These are phyloP conservation scores for Filobasidium floriforme DNA, from an alignment of 768 basidiomycete species.

Conservation along the genomic window DNA sequence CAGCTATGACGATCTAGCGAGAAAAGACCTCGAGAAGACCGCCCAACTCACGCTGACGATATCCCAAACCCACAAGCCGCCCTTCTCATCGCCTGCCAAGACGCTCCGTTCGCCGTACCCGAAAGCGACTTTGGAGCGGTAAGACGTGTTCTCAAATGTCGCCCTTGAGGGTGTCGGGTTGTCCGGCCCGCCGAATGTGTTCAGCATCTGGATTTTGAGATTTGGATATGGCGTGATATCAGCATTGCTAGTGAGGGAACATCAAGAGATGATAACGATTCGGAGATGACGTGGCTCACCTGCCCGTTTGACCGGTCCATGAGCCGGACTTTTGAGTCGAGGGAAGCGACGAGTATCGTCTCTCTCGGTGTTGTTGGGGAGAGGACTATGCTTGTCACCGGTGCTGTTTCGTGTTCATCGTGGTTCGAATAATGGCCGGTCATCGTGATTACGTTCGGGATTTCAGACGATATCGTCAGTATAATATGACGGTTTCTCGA, in stretches of 20 bases:
- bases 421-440: not conserved
- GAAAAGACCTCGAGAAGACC: no score
- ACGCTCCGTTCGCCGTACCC: constrained; percentile 74
- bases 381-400: constrained; percentile 73
- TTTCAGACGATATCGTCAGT: no score
- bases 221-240: not conserved
- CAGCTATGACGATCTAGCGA: no score
- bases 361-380: constrained; percentile 56
- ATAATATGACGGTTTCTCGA: not conserved
- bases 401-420: constrained; percentile 63
- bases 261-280: not conserved
- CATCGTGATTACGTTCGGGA: no score
- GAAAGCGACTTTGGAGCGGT: constrained; percentile 73
- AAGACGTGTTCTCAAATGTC: constrained; percentile 40
- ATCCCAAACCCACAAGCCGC: constrained; percentile 86
- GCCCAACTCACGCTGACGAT: constrained; percentile 76
- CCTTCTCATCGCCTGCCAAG: constrained; percentile 82
- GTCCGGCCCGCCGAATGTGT: constrained; percentile 55
- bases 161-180: not conserved
- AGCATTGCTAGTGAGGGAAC: not conserved
- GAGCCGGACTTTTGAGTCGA: constrained; percentile 76
- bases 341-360: constrained; percentile 65
- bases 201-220: constrained; percentile 54
- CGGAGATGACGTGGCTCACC: constrained; percentile 8
- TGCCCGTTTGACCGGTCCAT: constrained; percentile 72